Conservation (phyloP, 73 alveolate species). For the Uronychia binucleata region DNA sequence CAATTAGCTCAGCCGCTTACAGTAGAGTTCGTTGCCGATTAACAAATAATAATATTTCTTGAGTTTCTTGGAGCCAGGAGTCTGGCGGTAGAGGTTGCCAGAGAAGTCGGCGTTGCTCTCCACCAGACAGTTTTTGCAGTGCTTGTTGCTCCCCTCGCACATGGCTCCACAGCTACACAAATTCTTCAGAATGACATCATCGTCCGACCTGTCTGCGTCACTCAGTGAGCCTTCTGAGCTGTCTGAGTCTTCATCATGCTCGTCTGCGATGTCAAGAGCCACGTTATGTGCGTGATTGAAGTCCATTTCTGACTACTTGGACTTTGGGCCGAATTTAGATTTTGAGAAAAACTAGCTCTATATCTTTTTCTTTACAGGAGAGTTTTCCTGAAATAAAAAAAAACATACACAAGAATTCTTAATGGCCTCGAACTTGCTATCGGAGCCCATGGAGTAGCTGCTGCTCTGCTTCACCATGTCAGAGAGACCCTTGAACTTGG, state of each 20-base stretch:
- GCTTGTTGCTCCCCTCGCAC: neutral
- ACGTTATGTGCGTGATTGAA: neutral
- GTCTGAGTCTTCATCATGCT: neutral
- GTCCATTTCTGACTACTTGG: neutral
- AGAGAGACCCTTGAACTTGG: neutral
- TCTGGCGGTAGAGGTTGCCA: conserved; percentile 33
- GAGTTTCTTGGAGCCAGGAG: conserved; percentile 37
- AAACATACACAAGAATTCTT: neutral
- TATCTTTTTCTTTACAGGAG: neutral
- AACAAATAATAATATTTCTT: conserved; percentile 34
- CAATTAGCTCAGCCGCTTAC: conserved; percentile 8
- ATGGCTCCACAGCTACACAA: neutral
- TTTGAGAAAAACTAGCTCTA: neutral
- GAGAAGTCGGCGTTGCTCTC: neutral
- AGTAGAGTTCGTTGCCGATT: conserved; percentile 40
- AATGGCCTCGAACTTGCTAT: neutral
- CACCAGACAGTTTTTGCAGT: neutral
- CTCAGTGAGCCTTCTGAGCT: neutral
- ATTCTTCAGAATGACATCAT: neutral
- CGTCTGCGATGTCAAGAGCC: neutral
- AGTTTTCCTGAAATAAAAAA: neutral
- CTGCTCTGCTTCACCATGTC: neutral
- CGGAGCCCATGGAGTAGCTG: neutral
- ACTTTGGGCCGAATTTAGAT: neutral
- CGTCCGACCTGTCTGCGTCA: neutral